These are phyloP conservation scores for Xylariaceae sp. DNA, from an alignment of 2,329 filamentous ascomycete species.

Conservation along the genomic window DNA sequence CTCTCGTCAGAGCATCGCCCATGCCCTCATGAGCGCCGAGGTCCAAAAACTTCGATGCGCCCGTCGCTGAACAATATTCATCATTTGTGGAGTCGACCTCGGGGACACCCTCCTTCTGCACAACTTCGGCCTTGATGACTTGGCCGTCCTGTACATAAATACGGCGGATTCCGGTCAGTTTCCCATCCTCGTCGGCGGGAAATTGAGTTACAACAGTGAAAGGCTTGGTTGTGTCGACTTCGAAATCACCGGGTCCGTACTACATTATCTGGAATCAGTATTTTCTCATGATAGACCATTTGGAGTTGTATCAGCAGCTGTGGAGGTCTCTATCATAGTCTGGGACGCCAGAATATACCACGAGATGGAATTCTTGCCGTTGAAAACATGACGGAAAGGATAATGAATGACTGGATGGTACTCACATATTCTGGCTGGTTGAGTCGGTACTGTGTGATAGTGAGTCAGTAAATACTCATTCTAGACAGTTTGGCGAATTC, in stretches of 20 bases:
- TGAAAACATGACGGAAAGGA: too few species aligned
- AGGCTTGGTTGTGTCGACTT: conserved; percentile 39
- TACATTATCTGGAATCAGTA: conserved; percentile 10
- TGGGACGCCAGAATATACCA: too few species aligned
- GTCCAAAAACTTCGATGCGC: conserved; percentile 36
- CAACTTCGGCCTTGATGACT: conserved; percentile 38
- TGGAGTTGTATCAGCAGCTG: too few species aligned
- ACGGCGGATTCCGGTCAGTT: conserved; percentile 38
- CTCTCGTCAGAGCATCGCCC: conserved; percentile 46
- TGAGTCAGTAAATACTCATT: too few species aligned
- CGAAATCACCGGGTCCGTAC: conserved; percentile 37
- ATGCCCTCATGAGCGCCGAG: conserved; percentile 47
- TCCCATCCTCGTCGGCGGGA: conserved; percentile 36
- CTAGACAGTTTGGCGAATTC: too few species aligned
- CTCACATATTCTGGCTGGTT: too few species aligned
- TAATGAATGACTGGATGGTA: too few species aligned
- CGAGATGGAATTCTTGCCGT: too few species aligned
- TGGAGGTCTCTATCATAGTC: too few species aligned
- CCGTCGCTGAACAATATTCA: conserved; percentile 40
- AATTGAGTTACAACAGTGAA: conserved; percentile 44
- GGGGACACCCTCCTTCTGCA: conserved; percentile 37
- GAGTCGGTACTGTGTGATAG: too few species aligned
- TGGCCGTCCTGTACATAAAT: conserved; percentile 42
- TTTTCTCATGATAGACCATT: too few species aligned
- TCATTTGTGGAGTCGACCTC: conserved; percentile 41